Conservation (phyloP, 331 rosid genomes). For the Rosa hybrid region DNA sequence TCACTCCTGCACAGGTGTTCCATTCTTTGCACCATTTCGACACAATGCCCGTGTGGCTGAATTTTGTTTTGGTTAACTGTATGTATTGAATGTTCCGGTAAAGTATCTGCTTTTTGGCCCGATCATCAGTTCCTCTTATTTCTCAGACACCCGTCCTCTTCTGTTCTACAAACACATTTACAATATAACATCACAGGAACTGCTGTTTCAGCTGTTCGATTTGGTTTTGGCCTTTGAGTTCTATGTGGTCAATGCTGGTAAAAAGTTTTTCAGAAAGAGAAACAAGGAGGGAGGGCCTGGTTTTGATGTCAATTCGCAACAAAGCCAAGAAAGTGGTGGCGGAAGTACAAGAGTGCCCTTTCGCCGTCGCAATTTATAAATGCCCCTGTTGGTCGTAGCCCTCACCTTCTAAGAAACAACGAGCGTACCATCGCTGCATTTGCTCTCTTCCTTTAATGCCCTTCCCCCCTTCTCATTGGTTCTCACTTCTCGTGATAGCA, state of each 20-base stretch:
- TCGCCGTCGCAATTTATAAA: not conserved
- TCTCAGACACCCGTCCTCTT: not conserved
- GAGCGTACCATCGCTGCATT: slow-evolving; percentile 1
- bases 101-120: not conserved
- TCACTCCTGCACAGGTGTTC: slow-evolving; percentile 15
- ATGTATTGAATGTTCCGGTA: not conserved
- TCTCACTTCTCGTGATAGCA: not conserved
- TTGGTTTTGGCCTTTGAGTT: not conserved
- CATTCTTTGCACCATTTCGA: slow-evolving; percentile 27
- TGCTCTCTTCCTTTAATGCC: slow-evolving; percentile 14
- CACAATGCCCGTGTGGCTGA: slow-evolving; percentile 24
- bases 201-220: not conserved
- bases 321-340: slow-evolving; percentile 9
- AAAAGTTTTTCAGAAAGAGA: not conserved
- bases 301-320: slow-evolving; percentile 10
- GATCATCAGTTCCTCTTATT: not conserved
- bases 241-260: not conserved
- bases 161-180: not conserved
- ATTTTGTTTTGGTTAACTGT: not conserved
- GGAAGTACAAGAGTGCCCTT: slow-evolving; percentile 24
- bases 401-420: slow-evolving; percentile 21
- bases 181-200: not conserved
- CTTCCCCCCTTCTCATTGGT: not conserved
- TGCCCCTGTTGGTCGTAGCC: slow-evolving; percentile 24
- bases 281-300: not conserved